Percentiles rank a stretch among this genome's conserved stretches.
These are phyloP conservation scores for Lactarius evosmus DNA, from an alignment of 768 basidiomycete species.

Conservation along the genomic window DNA sequence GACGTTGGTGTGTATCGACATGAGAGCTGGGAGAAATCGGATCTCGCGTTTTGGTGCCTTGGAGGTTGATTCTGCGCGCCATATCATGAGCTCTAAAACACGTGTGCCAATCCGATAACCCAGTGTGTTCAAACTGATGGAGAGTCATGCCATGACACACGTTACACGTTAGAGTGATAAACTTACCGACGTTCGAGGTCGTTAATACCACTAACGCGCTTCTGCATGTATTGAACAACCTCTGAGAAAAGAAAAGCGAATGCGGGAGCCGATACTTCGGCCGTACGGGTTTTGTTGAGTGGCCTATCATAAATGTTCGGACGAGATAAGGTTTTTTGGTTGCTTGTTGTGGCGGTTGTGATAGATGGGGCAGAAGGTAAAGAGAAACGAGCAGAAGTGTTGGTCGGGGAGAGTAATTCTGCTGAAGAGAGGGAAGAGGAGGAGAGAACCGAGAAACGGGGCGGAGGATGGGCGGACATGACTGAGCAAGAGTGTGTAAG, in stretches of 20 bases:
- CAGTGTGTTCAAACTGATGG: conserved; percentile 75
- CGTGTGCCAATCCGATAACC: conserved; percentile 91
- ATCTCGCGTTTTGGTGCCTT: conserved; percentile 93
- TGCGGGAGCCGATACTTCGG: conserved; percentile 80
- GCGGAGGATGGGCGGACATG: conserved; percentile 51
- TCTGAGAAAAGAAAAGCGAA: conserved; percentile 92
- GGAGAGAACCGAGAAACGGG: conserved; percentile 67
- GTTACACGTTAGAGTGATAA: neutral
- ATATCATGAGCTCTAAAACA: conserved; percentile 81
- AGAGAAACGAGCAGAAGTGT: conserved; percentile 67
- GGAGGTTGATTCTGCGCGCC: conserved; percentile 71
- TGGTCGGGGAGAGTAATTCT: conserved; percentile 52
- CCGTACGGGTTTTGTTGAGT: conserved; percentile 79
- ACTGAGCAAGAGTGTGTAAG: conserved; percentile 29
- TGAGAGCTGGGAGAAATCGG: conserved; percentile 84
- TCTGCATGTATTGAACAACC: conserved; percentile 94
- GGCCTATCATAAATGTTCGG: conserved; percentile 87
- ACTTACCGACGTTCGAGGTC: conserved; percentile 89
- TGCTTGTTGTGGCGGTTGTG: conserved; percentile 38
- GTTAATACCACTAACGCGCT: conserved; percentile 89
- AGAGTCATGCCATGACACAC: conserved; percentile 5
- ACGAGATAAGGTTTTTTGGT: conserved; percentile 43
- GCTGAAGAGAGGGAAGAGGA: conserved; percentile 49
- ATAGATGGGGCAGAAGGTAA: conserved; percentile 55
- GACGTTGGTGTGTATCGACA: conserved; percentile 92